Base-by-base conservation (phyloP, 345 rosid species). In the Rubroshorea leprosula region DNA sequence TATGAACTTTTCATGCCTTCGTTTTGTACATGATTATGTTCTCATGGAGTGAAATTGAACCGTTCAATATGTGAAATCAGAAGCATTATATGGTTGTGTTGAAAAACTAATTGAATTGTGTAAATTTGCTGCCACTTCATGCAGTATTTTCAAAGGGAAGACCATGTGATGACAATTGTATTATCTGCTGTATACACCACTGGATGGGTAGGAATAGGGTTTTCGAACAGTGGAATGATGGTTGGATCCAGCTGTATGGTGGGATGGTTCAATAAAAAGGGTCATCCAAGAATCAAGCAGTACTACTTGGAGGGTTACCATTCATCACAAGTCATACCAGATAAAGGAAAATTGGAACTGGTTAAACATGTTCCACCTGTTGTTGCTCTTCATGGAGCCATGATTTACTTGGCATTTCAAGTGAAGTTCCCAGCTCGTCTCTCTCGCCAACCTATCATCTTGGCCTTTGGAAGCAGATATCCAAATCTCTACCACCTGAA, bases 181-280 rank as follows among this genome's bases (percentile, higher is more conserved):
- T 20, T 84, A 43, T 89, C 96, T 1, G 96, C 87, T 17, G 45
- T 78, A n/a, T 92, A 89, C 64, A 88, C 96, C 0, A 81, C 81
- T 10, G 98, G 98, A 11, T 89, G 98, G 98, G 93, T 86, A 8
- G 90, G 96, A 12, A 80, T 92, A 0, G 98, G 96, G 6, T 92
- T 89, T 68, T 92, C 96, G 0, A 83, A 55, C 68, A 86, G 86
- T 25, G 96, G 98, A n/a, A 72, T 68, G 79, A 92, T 92, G 98
- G 74, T 74, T 19, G 98, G 98, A 23, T 86, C 96, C 1, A 92
- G 90, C 56, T 93, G 95, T 6, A 84, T 89, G 87, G 79, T 84
- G 10, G 96, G 98, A 8, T 92, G 95, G 96, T 70, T 92, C 18
- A 83, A 72, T 63, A 83, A 68, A 56, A 78, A 84, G 68, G 98